A percentile compares a stretch with the other conserved stretches of the same genome.
phyloP scores from a whole-genome alignment of 805 yeast genomes.

The Candida michaelii region DNA sequence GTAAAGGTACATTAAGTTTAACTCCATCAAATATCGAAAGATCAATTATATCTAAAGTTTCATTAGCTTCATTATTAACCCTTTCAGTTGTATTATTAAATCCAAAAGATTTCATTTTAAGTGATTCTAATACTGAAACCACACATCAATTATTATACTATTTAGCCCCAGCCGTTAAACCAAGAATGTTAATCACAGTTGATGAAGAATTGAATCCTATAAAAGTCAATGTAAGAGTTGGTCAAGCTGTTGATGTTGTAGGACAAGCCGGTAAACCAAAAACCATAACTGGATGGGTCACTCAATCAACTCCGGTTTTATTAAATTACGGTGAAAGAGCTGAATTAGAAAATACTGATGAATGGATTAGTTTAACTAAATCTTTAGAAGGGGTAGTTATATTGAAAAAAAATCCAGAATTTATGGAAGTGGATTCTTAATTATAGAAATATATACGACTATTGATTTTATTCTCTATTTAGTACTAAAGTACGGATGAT shows the following conservation, averaged over 20 bases:
- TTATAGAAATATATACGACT: conserved; percentile 1
- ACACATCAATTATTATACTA: conserved; percentile 80
- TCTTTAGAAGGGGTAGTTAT: conserved; percentile 93
- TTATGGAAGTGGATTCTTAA: conserved; percentile 55
- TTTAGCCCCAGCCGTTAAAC: conserved; percentile 84
- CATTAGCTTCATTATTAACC: conserved; percentile 86
- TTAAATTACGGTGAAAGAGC: conserved; percentile 95
- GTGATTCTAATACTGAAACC: conserved; percentile 48
- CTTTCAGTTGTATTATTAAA: conserved; percentile 81
- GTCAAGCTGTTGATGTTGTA: conserved; percentile 97
- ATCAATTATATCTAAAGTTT: conserved; percentile 79
- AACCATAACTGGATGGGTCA: conserved; percentile 99
- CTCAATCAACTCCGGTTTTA: conserved; percentile 95
- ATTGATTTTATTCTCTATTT: neutral
- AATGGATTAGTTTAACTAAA: conserved; percentile 77
- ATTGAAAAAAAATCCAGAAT: conserved; percentile 86
- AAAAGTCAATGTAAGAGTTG: conserved; percentile 95
- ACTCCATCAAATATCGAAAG: conserved; percentile 90
- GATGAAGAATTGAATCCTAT: conserved; percentile 89
- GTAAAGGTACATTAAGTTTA: conserved; percentile 91
- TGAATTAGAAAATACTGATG: conserved; percentile 86
- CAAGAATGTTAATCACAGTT: conserved; percentile 89
- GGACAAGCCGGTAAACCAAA: conserved; percentile 99
- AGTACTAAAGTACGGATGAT: too few species aligned
- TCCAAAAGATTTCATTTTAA: conserved; percentile 78